Evolutionary conservation across 768 basidiomycete species (phyloP), one percentile per base, ranked within the genome.

Genomic region (Royoungia palumana): DNA sequence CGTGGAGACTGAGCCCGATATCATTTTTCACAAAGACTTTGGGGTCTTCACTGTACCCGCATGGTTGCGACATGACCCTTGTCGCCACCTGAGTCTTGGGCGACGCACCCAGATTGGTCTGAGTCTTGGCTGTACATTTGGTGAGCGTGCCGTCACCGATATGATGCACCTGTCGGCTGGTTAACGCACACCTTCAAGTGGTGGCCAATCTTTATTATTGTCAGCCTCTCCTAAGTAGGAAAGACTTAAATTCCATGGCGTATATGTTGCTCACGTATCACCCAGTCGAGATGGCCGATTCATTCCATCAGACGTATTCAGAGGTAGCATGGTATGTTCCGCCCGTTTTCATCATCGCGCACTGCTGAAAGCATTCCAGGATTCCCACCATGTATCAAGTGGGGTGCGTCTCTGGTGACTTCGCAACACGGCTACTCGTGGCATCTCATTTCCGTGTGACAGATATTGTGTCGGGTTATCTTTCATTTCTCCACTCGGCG

Each of bases 181-280:
- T 20, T 58, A 16, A 53, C 48, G 7, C 17, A 2, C 7, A 5
- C 13, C 14, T 32, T 32, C 32, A 44, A 67, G 67, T 56, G 39
- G 81, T 81, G 24, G 77, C 81, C 22, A 91, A 92, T 62, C 68
- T 93, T 41, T 92, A 90, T 61, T 93, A 91, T 51, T 86, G 83
- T 53, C 87, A 89, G 67, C 89, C 89, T 8, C 67, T 92, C 50
- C 70, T 91, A 10, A 86, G 88, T 81, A 59, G 59, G 75, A 69
- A 55, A 10, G 1, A 13, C 34, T 13, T 36, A 16, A n/a, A n/a
- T n/a, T 34, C 22, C 44, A 4, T 41, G n/a, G 13, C 41, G 21
- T 2, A 42, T 35, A 27, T 16, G n/a, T 49, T 11, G 24, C 47
- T 51, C 7, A 53, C 21, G 2, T 11, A 2, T 40, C 32, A 24